A percentile compares a stretch with the other conserved stretches of the same genome.
These are phyloP conservation scores for Kuraishia capsulata DNA, from an alignment of 805 yeast genomes.

Conservation along the genomic window DNA sequence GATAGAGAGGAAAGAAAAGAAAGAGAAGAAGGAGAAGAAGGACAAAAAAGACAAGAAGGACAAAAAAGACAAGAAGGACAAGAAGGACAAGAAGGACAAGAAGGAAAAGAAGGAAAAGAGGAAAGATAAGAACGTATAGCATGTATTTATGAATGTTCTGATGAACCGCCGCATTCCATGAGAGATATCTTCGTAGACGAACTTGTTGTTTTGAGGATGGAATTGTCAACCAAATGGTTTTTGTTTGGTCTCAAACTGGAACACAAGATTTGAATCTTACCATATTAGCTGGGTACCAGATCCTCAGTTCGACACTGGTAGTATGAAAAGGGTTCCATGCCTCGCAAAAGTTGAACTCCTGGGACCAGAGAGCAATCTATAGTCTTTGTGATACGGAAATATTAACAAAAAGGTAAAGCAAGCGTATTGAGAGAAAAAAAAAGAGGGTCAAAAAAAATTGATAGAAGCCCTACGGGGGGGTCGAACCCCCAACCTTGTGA, in stretches of 20 bases:
- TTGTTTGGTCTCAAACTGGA: background rate
- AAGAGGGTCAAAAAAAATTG: background rate
- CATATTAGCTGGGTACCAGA: too few species aligned
- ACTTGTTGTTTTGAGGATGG: too few species aligned
- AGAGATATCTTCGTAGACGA: too few species aligned
- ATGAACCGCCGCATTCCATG: too few species aligned
- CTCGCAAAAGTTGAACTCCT: too few species aligned
- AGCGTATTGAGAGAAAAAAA: background rate
- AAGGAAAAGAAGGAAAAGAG: slow-evolving; percentile 2
- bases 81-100: slow-evolving; percentile 7
- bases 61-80: slow-evolving; percentile 8
- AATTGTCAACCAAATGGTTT: too few species aligned
- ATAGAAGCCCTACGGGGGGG: slow-evolving; percentile 5
- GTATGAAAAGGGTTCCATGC: too few species aligned
- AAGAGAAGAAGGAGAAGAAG: slow-evolving; percentile 11
- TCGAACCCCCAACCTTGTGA: slow-evolving; percentile 6
- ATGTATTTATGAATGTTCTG: too few species aligned
- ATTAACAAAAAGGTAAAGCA: background rate
- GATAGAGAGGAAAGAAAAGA: slow-evolving; percentile 10
- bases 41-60: slow-evolving; percentile 14
- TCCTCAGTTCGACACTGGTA: too few species aligned
- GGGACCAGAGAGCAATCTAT: too few species aligned
- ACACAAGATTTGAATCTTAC: slow-evolving; percentile 1
- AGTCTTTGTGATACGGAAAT: too few species aligned
- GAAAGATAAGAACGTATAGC: too few species aligned